A percentile compares a stretch with the other conserved stretches of the same genome.
Evolutionary conservation across 768 basidiomycete genomes (phyloP).

Genomic region (Suillus variegatus): DNA sequence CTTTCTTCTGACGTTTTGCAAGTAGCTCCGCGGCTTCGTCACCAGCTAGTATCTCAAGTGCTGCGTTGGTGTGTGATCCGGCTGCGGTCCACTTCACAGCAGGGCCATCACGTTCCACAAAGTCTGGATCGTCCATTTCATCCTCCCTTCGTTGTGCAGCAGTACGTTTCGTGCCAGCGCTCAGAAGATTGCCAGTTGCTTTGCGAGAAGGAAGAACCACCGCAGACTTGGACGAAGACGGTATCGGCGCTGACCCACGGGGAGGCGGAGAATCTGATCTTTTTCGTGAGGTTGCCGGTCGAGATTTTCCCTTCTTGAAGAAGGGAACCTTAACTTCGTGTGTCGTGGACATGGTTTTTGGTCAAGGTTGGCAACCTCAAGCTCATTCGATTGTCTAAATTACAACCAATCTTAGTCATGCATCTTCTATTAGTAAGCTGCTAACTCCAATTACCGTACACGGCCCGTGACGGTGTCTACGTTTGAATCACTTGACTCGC

Average conservation of each 20-base stretch:
- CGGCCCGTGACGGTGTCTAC: too few relatives aligned
- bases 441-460: too few relatives aligned
- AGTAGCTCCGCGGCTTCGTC: slow-evolving; percentile 80
- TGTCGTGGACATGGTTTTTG: slow-evolving; percentile 31
- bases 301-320: slow-evolving; percentile 83
- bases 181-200: slow-evolving; percentile 65
- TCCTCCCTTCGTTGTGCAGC: slow-evolving; percentile 49
- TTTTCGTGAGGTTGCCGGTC: slow-evolving; percentile 76
- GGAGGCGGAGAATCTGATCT: slow-evolving; percentile 67
- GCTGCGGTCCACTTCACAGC: slow-evolving; percentile 79
- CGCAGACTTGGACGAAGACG: slow-evolving; percentile 54
- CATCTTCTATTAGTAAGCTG: neutral
- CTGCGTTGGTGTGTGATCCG: slow-evolving; percentile 73
- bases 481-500: neutral
- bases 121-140: slow-evolving; percentile 55
- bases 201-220: slow-evolving; percentile 82
- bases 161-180: slow-evolving; percentile 72
- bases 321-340: slow-evolving; percentile 68
- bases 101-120: slow-evolving; percentile 52
- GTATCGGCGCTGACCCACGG: neutral
- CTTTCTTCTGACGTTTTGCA: slow-evolving; percentile 65
- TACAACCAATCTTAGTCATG: slow-evolving; percentile 10
- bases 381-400: neutral
- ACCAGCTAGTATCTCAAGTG: slow-evolving; percentile 76
- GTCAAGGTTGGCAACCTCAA: neutral